A percentile compares a stretch with the other conserved stretches of the same genome.
Conservation (phyloP, 2,329 filamentous ascomycete genomes). For the Xylaria sp. region DNA sequence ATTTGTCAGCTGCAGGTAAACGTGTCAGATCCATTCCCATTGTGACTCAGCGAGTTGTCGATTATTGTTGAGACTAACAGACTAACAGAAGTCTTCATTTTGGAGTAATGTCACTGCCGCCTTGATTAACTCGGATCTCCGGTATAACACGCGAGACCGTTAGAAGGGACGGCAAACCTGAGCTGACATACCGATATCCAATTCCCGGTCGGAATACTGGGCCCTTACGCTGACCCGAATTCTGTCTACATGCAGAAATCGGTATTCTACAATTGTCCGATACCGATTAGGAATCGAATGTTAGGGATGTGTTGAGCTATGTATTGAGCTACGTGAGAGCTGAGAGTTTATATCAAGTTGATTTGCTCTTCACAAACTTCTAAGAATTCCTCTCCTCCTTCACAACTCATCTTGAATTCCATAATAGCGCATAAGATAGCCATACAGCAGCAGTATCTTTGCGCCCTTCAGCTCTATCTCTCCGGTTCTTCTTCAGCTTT, state of each 20-base stretch:
- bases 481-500: neutral
- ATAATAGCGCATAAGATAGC: neutral
- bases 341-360: neutral
- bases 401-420: neutral
- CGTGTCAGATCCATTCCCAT: neutral
- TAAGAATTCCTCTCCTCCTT: neutral
- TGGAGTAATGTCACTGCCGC: neutral
- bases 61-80: neutral
- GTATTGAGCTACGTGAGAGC: too few species aligned
- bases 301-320: neutral
- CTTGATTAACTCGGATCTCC: neutral
- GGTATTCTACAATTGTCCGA: constrained; percentile 17
- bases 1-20: constrained; percentile 23
- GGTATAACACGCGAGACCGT: neutral
- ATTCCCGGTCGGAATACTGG: neutral
- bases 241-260: constrained; percentile 2
- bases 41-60: neutral
- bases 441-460: neutral
- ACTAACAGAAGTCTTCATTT: neutral
- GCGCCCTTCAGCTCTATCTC: neutral
- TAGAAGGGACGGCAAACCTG: neutral
- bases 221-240: neutral
- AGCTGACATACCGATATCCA: neutral
- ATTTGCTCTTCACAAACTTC: neutral
- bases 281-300: neutral